Conservation (phyloP, 306 rosid genomes). For the Glycyrrhiza uralensis region DNA sequence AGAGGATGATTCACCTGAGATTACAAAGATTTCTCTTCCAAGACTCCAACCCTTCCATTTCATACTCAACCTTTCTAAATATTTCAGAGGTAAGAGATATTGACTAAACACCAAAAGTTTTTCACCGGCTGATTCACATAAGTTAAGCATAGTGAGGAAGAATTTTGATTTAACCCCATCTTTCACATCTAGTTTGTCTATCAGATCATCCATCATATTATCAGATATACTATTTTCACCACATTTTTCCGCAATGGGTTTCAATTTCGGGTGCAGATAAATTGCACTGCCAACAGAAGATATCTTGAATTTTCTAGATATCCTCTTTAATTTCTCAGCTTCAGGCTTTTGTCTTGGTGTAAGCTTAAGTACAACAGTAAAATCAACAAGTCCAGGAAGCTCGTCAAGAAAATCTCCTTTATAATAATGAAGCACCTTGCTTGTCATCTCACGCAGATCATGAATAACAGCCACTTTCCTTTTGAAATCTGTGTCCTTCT, state of each 20-base stretch:
- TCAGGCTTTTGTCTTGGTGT: conserved; percentile 59
- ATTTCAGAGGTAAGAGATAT: conserved; percentile 79
- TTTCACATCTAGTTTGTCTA: conserved; percentile 46
- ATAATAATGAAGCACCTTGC: conserved; percentile 80
- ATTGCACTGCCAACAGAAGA: conserved; percentile 75
- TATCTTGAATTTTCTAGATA: conserved; percentile 60
- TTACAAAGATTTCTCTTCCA: conserved; percentile 75
- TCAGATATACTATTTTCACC: conserved; percentile 44
- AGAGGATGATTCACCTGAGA: conserved; percentile 74
- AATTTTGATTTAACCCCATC: conserved; percentile 89
- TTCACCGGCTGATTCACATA: conserved; percentile 72
- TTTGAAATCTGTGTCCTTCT: conserved; percentile 74
- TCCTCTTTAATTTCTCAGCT: conserved; percentile 43
- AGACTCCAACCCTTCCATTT: conserved; percentile 66
- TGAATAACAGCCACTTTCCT: conserved; percentile 76
- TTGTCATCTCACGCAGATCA: conserved; percentile 92
- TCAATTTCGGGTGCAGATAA: conserved; percentile 75
- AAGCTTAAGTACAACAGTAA: conserved; percentile 69
- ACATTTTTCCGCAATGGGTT: conserved; percentile 47
- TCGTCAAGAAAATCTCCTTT: conserved; percentile 97
- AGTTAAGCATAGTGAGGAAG: conserved; percentile 54
- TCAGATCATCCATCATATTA: conserved; percentile 50
- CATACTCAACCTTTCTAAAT: conserved; percentile 66
- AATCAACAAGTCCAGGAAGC: conserved; percentile 91
- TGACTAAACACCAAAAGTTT: conserved; percentile 92